A percentile compares a stretch with the other conserved stretches of the same genome.
Evolutionary conservation across 164 flowering plant species (phyloP).

Genomic region (Liquidambar formosana): DNA sequence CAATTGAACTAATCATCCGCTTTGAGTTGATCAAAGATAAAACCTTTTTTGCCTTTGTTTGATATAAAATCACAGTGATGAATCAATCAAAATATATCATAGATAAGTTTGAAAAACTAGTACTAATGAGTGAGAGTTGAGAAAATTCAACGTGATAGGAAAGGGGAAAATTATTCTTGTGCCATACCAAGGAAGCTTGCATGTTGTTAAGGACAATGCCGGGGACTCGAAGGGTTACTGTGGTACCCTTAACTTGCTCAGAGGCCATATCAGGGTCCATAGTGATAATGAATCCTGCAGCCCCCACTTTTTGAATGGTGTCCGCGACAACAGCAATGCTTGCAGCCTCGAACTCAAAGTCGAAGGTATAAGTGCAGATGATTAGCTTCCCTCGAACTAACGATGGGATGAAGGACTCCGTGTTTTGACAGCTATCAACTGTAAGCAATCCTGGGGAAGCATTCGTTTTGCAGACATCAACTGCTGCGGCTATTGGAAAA

Average conservation of each 20-base stretch:
- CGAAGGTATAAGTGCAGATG: constrained; percentile 51
- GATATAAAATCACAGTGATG: too few relatives aligned
- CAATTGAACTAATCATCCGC: too few relatives aligned
- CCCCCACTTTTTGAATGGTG: constrained; percentile 46
- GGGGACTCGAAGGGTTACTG: constrained; percentile 45
- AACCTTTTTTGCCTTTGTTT: too few relatives aligned
- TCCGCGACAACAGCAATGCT: constrained; percentile 48
- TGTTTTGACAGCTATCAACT: constrained; percentile 45
- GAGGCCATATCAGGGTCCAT: constrained; percentile 50
- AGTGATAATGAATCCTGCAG: constrained; percentile 61
- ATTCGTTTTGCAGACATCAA: constrained; percentile 43
- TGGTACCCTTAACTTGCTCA: constrained; percentile 41
- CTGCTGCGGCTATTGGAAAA: constrained; percentile 52
- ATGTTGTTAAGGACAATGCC: constrained; percentile 48
- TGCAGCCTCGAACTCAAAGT: constrained; percentile 46
- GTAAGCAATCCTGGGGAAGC: constrained; percentile 14
- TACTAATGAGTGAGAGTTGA: not conserved
- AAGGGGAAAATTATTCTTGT: not conserved
- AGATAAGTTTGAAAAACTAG: too few relatives aligned
- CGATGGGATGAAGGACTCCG: constrained; percentile 40
- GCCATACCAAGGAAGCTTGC: constrained; percentile 42
- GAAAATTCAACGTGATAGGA: not conserved
- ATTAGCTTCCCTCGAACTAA: constrained; percentile 45
- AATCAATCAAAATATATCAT: too few relatives aligned
- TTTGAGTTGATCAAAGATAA: too few relatives aligned